These are phyloP conservation scores for Flaveria robusta DNA, from an alignment of 129 eudicot species.

Conservation along the genomic window DNA sequence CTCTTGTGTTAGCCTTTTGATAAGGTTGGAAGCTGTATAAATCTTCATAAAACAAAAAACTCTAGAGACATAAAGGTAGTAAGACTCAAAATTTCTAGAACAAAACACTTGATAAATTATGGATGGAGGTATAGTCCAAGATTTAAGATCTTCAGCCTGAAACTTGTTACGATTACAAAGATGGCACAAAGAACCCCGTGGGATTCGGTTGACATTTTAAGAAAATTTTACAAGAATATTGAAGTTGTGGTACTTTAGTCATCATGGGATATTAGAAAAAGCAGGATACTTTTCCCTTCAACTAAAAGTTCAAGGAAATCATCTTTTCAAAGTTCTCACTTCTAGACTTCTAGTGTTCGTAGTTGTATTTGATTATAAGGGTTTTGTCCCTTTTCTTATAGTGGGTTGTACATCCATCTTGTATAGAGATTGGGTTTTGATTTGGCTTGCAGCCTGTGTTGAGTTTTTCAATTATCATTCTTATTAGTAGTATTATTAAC, in stretches of 20 bases:
- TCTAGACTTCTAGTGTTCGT: neutral
- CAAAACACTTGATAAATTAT: neutral
- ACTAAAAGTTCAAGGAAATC: neutral
- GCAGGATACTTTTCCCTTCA: neutral
- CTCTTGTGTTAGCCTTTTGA: neutral
- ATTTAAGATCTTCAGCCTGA: neutral
- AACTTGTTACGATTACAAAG: neutral
- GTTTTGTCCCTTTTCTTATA: neutral
- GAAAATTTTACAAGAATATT: neutral
- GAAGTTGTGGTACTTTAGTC: neutral
- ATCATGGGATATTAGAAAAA: neutral
- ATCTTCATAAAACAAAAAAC: neutral
- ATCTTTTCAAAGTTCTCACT: neutral
- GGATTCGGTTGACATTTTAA: neutral
- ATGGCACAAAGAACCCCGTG: neutral
- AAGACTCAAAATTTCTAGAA: neutral
- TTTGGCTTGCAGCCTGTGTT: too few species aligned
- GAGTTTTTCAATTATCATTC: too few species aligned
- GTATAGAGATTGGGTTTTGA: too few species aligned
- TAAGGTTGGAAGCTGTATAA: neutral
- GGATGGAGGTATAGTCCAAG: neutral
- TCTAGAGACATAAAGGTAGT: neutral
- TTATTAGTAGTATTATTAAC: too few species aligned
- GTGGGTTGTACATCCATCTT: neutral
- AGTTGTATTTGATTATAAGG: neutral